Base-by-base conservation (phyloP, 768 basidiomycete species). In the Xerocomellus intermedius region DNA sequence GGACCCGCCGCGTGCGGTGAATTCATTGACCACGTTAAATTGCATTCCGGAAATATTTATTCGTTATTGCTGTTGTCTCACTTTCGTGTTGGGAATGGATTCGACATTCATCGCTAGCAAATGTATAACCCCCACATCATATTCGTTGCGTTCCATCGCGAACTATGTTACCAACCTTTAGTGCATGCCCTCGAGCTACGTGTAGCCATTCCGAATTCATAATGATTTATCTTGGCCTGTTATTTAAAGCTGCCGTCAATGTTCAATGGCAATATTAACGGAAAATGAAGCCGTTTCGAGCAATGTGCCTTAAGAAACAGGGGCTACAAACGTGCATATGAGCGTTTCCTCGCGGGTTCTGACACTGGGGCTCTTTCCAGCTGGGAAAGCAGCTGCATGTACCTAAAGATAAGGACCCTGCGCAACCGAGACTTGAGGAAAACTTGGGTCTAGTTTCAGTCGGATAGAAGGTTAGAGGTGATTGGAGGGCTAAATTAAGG, bases 21-120 rank as follows among this genome's bases (percentile, higher is more conserved):
- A 22, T 12, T 42, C 16, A n/a, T 30, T 16, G 19, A 32, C 12
- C 42, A 50, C 50, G 46, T 39, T n/a, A n/a, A n/a, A n/a, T n/a
- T 43, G 41, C 35, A 42, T 48, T 52, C 38, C 5, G n/a, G 42
- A 48, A 56, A 21, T 68, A 69, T 69, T 69, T 71, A 69, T 71
- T 71, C 53, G 45, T 62, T 73, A 73, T 73, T 73, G 67, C 67
- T 70, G 69, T 73, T 70, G 69, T 70, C 39, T 64, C 53, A 51
- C 48, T 55, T 44, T 52, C 24, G 55, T 50, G 48, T 48, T 37
- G 41, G 37, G 51, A 54, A 47, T 32, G 57, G 55, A 54, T 48
- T 52, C 35, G 50, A 46, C 32, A 42, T 32, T 56, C 33, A 32
- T 33, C 45, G 26, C 35, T 56, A 39, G 50, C 43, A 56, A 45